Base-by-base conservation (phyloP, 768 basidiomycete species). In the Mycena vulgaris region DNA sequence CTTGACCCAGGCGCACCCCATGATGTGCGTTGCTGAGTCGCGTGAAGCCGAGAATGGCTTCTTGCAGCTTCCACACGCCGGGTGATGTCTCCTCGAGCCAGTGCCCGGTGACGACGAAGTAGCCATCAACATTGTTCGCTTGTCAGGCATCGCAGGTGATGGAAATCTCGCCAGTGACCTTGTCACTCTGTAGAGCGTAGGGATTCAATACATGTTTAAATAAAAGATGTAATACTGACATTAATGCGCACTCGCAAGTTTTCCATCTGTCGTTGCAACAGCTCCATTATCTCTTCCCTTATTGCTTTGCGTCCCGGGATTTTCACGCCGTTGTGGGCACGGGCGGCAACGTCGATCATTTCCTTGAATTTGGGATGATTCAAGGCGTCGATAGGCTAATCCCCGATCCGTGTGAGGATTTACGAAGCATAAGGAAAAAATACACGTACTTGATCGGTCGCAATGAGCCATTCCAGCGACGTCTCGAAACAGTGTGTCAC, bases 91-190 rank as follows among this genome's bases (percentile, higher is more conserved):
- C 79, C 40, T 83, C 78, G 48, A 83, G 80, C 55, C 55, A 57
- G 14, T 39, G 55, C 17, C 55, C 81, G 1, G 80, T 85, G 2
- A 83, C 80, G 0, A 78, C 82, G 73, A 83, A 82, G 69, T 85
- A 86, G 0, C 71, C 78, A 68, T 85, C 82, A 0, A 65, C 60
- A 69, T 81, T 83, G 5, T 42, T 57, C 1, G 83, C 83, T 53
- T 82, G 82, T 83, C 83, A 85, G 16, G 75, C 81, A 71, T 85
- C 80, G 69, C 82, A 82, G 3, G 82, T 85, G 11, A 48, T 73
- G 79, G n/a, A n/a, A 52, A 83, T 68, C 13, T 45, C 21, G 13
- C 78, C 80, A 7, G 30, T 62, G 0, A 77, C 75, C 11, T 23
- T 39, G 2, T 64, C 47, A 35, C 75, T 71, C 76, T 77, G 35